A percentile compares a stretch with the other conserved stretches of the same genome.
Evolutionary conservation across 2,329 filamentous ascomycete species (phyloP).

Genomic region (Aureobasidium mangrovei): DNA sequence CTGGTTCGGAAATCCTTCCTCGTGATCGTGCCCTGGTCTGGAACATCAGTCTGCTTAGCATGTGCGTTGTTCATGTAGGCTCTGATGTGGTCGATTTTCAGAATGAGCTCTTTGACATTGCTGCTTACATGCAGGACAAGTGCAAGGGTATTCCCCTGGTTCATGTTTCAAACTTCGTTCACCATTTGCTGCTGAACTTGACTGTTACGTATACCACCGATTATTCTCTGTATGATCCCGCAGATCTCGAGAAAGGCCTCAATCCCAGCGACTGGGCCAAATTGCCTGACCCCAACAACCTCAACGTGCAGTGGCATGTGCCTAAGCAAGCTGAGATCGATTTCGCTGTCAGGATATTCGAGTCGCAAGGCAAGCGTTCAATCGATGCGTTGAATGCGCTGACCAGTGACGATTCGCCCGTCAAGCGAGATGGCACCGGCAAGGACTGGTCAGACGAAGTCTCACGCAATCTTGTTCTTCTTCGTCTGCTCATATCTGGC

Average conservation of each 20-base stretch:
- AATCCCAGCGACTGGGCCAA: conserved; percentile 77
- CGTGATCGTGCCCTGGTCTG: conserved; percentile 88
- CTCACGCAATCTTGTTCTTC: conserved; percentile 75
- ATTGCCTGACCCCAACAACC: conserved; percentile 60
- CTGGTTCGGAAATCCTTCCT: conserved; percentile 84
- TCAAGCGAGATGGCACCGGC: conserved; percentile 87
- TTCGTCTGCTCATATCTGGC: conserved; percentile 83
- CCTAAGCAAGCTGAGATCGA: conserved; percentile 70
- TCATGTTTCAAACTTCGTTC: conserved; percentile 94
- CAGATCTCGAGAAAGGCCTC: conserved; percentile 60
- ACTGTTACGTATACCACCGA: conserved; percentile 92
- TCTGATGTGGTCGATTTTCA: conserved; percentile 82
- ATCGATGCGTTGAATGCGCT: conserved; percentile 65
- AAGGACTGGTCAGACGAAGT: conserved; percentile 99
- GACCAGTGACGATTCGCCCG: conserved; percentile 70
- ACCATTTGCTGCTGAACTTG: conserved; percentile 88
- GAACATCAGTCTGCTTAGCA: conserved; percentile 94
- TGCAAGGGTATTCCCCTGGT: conserved; percentile 91
- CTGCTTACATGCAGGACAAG: conserved; percentile 91
- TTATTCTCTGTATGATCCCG: conserved; percentile 77
- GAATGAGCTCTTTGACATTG: conserved; percentile 80
- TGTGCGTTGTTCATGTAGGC: conserved; percentile 95
- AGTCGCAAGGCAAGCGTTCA: conserved; percentile 70
- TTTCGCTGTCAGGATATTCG: conserved; percentile 84
- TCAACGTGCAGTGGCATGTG: conserved; percentile 87